Evolutionary conservation across 2,329 filamentous ascomycete species (phyloP), one percentile per base, ranked within the genome.

Genomic region (Colletotrichum lini): DNA sequence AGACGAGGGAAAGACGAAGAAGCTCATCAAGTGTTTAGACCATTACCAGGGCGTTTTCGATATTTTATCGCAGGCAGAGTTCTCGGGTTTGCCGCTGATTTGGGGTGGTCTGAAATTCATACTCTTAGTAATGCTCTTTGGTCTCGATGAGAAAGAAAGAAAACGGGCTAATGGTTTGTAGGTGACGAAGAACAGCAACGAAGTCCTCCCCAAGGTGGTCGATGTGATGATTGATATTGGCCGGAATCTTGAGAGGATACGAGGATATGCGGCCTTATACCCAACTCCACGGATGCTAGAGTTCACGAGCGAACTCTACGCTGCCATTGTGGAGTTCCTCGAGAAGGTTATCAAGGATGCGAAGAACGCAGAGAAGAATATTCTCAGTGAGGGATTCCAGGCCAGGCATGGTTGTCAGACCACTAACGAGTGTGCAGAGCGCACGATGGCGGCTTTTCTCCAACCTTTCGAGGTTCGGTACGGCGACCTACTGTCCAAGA

Each of bases 181-280:
- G 71, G 76, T 77, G 72, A 74, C 75, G 35, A 78, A 76, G 50
- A 78, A 76, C 61, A 74, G 73, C 38, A 67, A 69, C 23, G 74
- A 77, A 0, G 68, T 77, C 13, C 71, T 78, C 7, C 53, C 59
- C 50, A 75, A 74, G 49, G 67, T 78, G 13, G 74, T 75, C 13
- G 77, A 78, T 59, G 73, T 76, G 54, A 73, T 78, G 13, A 73
- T 75, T 44, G 74, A 78, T 16, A 75, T 78, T 42, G 77, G 76
- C 7, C 68, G 75, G 15, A 73, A 75, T 2, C 68, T 78, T 12
- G 74, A 75, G 3, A 75, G 76, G 2, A 72, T 78, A 44, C 73
- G 76, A 40, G 61, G 74, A 26, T 74, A 74, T 38, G 68, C 72
- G n/a, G 72, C 72, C 12, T 52, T 78, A 10, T 77, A 73, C 49